These are phyloP conservation scores for Pythium aristosporum DNA, from an alignment of 352 stramenopile genomes.

Conservation along the genomic window DNA sequence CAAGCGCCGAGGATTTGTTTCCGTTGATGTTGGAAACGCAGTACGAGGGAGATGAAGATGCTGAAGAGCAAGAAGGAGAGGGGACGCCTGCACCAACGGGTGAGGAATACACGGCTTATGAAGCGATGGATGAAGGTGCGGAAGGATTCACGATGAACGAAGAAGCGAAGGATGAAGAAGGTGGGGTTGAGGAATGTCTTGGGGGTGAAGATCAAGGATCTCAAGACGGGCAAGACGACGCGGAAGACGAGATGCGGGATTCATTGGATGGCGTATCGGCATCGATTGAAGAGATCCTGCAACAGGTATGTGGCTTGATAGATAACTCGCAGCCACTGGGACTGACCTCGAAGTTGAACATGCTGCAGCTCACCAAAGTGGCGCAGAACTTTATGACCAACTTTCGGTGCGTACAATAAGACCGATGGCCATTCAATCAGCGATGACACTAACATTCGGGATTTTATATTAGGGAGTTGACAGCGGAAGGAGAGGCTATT, in stretches of 20 bases:
- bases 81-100: not conserved
- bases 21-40: constrained; percentile 20
- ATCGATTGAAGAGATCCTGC: constrained; percentile 23
- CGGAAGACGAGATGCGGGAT: not conserved
- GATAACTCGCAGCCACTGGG: not conserved
- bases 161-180: not conserved
- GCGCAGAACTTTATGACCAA: constrained; percentile 26
- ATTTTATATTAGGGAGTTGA: constrained; percentile 38
- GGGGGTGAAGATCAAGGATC: not conserved
- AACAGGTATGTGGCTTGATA: constrained; percentile 11
- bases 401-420: constrained; percentile 14
- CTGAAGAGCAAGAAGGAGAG: not conserved
- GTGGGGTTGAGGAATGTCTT: not conserved
- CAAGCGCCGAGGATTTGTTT: constrained; percentile 2
- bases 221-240: constrained; percentile 1
- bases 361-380: constrained; percentile 27
- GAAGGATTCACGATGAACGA: not conserved
- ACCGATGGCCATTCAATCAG: not conserved
- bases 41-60: constrained; percentile 15
- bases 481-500: constrained; percentile 50
- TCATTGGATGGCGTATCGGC: constrained; percentile 11
- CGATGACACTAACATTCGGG: not conserved
- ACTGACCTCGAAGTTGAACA: not conserved
- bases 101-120: constrained; percentile 1
- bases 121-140: not conserved